Evolutionary conservation across 2,329 filamentous ascomycete species (phyloP), one percentile per base, ranked within the genome.

Genomic region (Beauveria pseudobassiana): DNA sequence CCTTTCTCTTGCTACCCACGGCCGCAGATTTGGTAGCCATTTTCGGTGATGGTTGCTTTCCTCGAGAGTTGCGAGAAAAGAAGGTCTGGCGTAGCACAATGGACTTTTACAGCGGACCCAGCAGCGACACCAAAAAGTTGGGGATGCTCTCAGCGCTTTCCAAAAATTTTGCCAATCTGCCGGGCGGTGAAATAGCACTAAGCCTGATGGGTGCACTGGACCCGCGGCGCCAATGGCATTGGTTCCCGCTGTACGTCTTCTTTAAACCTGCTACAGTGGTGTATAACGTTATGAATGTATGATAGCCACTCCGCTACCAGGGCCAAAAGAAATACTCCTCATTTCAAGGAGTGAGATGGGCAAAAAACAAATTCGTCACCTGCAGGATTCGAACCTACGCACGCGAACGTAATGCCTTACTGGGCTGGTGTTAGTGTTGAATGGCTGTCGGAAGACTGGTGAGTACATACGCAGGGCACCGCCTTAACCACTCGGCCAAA

Each of bases 1-100:
- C 77, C 74, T 87, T 88, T 66, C 85, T 77, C 75, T 88, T 88
- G 63, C 74, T 78, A 56, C 80, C 81, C 42, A 74, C 72, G 51
- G 74, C 73, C 59, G 76, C 73, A 62, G 71, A 70, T 69, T 80
- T 83, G 14, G 77, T 77, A 40, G 79, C 80, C 81, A 84, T 83
- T 63, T 64, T 72, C 69, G 53, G 59, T 42, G 63, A 38, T 50
- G 60, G 49, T 52, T 43, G 49, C 61, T 51, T 52, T 55, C 24
- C 52, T 30, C 4, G 5, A 3, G n/a, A 58, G 45, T 57, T 46
- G 53, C 62, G 58, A 53, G 57, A 63, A 45, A 59, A 43, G 58
- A 45, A 56, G 53, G 46, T 22, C 43, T 57, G 57, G 24, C 38
- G 26, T 46, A 45, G 40, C 38, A 51, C 28, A 40, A 45, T 59